Evolutionary conservation across 2,329 filamentous ascomycete genomes (phyloP).

Genomic region (Peltaster fructicola): DNA sequence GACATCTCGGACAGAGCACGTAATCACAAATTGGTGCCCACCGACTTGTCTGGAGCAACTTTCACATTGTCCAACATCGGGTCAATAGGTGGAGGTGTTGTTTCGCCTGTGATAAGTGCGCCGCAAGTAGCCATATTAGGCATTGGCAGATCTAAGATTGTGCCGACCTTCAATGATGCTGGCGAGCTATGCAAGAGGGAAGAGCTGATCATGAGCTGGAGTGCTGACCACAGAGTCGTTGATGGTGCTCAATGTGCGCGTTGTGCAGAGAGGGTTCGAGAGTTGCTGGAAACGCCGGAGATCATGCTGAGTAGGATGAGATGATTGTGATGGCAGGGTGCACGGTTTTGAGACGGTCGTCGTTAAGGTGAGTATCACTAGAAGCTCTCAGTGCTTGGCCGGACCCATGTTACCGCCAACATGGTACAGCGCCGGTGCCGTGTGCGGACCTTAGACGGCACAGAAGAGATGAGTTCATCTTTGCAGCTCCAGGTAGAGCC

Average conservation of each 20-base stretch:
- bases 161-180: constrained; percentile 55
- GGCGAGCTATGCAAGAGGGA: constrained; percentile 53
- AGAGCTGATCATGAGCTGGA: constrained; percentile 87
- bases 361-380: too few relatives aligned
- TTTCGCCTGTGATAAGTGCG: constrained; percentile 79
- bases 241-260: constrained; percentile 90
- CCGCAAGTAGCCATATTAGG: constrained; percentile 85
- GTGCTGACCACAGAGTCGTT: constrained; percentile 82
- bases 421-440: too few relatives aligned
- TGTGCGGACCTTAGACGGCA: too few relatives aligned
- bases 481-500: too few relatives aligned
- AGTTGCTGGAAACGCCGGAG: constrained; percentile 68
- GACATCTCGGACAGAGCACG: constrained; percentile 57
- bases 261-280: constrained; percentile 65
- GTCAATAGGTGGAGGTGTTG: constrained; percentile 80
- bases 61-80: constrained; percentile 96
- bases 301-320: constrained; percentile 69
- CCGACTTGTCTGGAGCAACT: constrained; percentile 70
- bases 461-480: too few relatives aligned
- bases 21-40: constrained; percentile 53
- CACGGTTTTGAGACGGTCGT: too few relatives aligned
- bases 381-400: too few relatives aligned
- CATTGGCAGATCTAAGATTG: constrained; percentile 59
- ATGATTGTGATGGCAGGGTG: too few relatives aligned
- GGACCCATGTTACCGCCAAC: too few relatives aligned